Evolutionary conservation across 441 rosid species (phyloP), one percentile per base, ranked within the genome.

Genomic region (Gossypium lobatum): DNA sequence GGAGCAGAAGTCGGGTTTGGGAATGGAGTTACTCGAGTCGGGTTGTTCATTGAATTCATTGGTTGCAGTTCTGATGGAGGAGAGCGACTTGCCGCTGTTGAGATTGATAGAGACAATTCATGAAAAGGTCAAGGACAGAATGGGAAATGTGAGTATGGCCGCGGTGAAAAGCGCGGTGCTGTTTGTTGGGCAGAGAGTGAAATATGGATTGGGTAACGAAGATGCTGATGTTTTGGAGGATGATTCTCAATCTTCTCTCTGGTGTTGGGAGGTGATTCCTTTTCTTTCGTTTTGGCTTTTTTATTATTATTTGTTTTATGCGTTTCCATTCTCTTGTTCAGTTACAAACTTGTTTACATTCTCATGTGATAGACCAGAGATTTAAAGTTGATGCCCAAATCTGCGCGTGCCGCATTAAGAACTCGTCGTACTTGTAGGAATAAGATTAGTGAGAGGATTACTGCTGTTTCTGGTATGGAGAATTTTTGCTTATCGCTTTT

Each of bases 181-280:
- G n/a, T 13, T 79, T 26, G 83, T 87, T 0, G 99, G 99, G n/a
- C 96, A 89, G 74, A 88, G 98, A 78, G 69, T 90, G 25, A 73
- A 74, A 81, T 95, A 95, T 39, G 97, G 99, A 8, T 78, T 93
- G 63, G 82, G 85, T 20, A 85, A 84, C 75, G 76, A 73, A 9
- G 90, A 95, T 61, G 97, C 92, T 55, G 97, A 95, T 76, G 84
- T 92, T 64, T 83, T 95, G 78, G 97, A 95, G 79, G 97, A 95
- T 74, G 81, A 85, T 26, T 45, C 83, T 18, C 78, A 78, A 0
- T 72, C 85, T 73, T 86, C 85, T 78, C 95, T 93, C 2, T 93
- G 98, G 98, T 95, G 99, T 73, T 95, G 98, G 99, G 99, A 95
- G 99, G 99, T 95, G 72, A 25, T 18, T 54, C 21, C 1, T 25